A percentile compares a stretch with the other conserved stretches of the same genome.
Conservation (phyloP, 495 filamentous ascomycete genomes). For the Echria macrotheca region DNA sequence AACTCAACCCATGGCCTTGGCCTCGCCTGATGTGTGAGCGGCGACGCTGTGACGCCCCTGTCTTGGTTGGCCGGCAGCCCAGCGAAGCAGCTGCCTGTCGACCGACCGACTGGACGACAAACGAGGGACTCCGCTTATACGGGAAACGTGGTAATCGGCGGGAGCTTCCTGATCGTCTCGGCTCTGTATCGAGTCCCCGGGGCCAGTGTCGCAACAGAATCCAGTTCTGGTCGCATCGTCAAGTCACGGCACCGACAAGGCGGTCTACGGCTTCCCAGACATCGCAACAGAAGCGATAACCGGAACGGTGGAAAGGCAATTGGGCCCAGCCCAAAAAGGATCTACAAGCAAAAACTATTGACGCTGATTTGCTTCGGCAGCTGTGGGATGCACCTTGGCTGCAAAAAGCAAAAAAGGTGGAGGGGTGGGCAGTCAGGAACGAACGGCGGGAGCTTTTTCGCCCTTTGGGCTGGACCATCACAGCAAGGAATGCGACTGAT, state of each 20-base stretch:
- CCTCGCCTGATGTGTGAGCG: too few relatives aligned
- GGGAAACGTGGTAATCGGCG: conserved; percentile 15
- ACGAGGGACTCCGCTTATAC: background rate
- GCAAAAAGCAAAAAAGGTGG: too few relatives aligned
- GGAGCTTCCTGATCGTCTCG: conserved; percentile 17
- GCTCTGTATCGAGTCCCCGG: conserved; percentile 13
- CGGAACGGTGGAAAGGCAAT: too few relatives aligned
- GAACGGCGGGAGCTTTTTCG: background rate
- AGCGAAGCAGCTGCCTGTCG: background rate
- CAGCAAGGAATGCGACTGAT: conserved; percentile 2
- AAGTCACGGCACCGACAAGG: too few relatives aligned
- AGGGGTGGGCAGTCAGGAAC: background rate
- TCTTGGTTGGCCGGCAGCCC: too few relatives aligned
- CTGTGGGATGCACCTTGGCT: conserved; percentile 1
- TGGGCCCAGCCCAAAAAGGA: too few relatives aligned
- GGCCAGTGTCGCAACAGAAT: background rate
- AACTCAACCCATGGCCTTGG: too few relatives aligned
- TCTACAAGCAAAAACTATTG: too few relatives aligned
- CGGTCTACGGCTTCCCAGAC: too few relatives aligned
- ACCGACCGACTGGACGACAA: background rate
- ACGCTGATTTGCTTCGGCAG: conserved; percentile 1
- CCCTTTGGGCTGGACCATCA: background rate
- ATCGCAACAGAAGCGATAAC: too few relatives aligned
- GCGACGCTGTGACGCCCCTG: too few relatives aligned
- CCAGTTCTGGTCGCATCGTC: too few relatives aligned